Conservation (phyloP, 805 yeast genomes). For the Lipomyces yamanashiensis region DNA sequence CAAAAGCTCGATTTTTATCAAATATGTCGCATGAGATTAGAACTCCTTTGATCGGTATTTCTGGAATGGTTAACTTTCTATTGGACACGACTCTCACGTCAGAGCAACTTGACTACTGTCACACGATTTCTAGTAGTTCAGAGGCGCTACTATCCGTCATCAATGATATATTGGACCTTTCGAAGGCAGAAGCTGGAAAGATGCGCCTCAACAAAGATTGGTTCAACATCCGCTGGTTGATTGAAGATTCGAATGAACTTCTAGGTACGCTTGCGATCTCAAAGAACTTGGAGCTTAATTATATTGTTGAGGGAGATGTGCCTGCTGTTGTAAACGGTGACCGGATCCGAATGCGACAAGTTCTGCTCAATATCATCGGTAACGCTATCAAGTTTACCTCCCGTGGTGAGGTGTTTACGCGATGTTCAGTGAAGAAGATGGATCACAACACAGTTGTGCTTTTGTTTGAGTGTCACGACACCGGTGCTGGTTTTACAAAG, state of each 20-base stretch:
- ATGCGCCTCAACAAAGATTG: conserved; percentile 43
- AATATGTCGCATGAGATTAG: conserved; percentile 48
- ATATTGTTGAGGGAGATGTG: conserved; percentile 42
- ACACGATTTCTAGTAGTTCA: conserved; percentile 45
- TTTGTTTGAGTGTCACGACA: conserved; percentile 44
- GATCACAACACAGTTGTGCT: conserved; percentile 35
- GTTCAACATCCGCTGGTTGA: conserved; percentile 44
- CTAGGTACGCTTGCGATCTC: conserved; percentile 45
- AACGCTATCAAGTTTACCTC: conserved; percentile 47
- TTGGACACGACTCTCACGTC: conserved; percentile 43
- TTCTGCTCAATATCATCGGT: conserved; percentile 45
- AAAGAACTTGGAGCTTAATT: conserved; percentile 44
- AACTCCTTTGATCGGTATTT: conserved; percentile 47
- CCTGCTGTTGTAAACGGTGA: conserved; percentile 46
- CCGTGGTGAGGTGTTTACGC: conserved; percentile 44
- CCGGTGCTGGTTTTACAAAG: conserved; percentile 45
- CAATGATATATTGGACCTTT: conserved; percentile 46
- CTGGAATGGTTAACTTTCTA: conserved; percentile 46
- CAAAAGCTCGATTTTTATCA: conserved; percentile 47
- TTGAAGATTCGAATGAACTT: conserved; percentile 45
- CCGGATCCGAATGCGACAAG: conserved; percentile 45
- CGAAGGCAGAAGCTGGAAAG: conserved; percentile 47
- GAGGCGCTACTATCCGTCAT: conserved; percentile 46
- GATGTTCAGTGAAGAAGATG: conserved; percentile 37
- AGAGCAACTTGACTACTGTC: conserved; percentile 47